Evolutionary conservation across 2,329 filamentous ascomycete genomes (phyloP).

Genomic region (Akanthomyces lecanii): DNA sequence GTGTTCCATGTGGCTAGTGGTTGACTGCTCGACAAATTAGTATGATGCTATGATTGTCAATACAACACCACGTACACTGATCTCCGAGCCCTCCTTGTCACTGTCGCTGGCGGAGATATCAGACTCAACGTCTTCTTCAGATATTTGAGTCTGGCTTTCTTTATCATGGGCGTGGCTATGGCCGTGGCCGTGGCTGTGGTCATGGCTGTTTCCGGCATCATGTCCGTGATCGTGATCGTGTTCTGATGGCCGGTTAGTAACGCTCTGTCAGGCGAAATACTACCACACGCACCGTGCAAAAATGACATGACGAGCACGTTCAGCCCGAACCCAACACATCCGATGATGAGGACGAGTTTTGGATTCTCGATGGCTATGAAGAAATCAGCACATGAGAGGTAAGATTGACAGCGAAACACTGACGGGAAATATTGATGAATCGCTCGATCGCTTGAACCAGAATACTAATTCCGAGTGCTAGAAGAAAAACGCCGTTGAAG

Average conservation of each 20-base stretch:
- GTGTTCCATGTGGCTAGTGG: slow-evolving; percentile 43
- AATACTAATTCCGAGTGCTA: slow-evolving; percentile 69
- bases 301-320: slow-evolving; percentile 65
- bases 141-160: not conserved
- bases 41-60: not conserved
- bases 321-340: slow-evolving; percentile 60
- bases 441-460: slow-evolving; percentile 69
- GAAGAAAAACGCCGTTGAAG: slow-evolving; percentile 73
- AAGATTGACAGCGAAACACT: slow-evolving; percentile 20
- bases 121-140: slow-evolving; percentile 9
- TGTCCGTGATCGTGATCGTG: slow-evolving; percentile 23
- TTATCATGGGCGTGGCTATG: slow-evolving; percentile 14
- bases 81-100: not conserved
- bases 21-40: slow-evolving; percentile 9
- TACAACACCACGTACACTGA: not conserved
- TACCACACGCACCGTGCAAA: slow-evolving; percentile 51
- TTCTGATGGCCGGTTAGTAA: slow-evolving; percentile 16
- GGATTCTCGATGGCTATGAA: slow-evolving; percentile 58
- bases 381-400: slow-evolving; percentile 7
- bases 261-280: slow-evolving; percentile 3
- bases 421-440: slow-evolving; percentile 55
- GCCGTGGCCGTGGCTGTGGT: slow-evolving; percentile 19
- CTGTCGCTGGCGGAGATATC: not conserved
- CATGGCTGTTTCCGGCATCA: slow-evolving; percentile 8
- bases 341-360: slow-evolving; percentile 63